Evolutionary conservation across 352 stramenopile genomes (phyloP).

Genomic region (Globisporangium alternatum): DNA sequence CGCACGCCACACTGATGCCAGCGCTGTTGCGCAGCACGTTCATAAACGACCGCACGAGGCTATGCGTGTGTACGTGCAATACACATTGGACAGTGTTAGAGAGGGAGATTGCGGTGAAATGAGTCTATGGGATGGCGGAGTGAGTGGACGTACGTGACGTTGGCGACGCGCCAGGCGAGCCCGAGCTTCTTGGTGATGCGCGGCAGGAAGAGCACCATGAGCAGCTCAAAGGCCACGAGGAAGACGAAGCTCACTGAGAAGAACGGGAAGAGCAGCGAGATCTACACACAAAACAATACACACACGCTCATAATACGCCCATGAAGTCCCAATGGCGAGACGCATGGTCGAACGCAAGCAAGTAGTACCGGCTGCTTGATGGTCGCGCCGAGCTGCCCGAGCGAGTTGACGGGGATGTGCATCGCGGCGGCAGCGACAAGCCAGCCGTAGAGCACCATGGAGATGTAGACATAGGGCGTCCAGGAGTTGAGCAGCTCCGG

Average conservation of each 20-base stretch:
- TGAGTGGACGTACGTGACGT: constrained; percentile 52
- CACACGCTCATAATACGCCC: background rate
- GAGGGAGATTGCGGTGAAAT: background rate
- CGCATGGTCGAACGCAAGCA: background rate
- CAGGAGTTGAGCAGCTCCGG: constrained; percentile 80
- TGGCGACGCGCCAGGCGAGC: constrained; percentile 61
- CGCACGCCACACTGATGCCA: constrained; percentile 77
- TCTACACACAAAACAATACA: constrained; percentile 24
- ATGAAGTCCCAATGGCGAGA: background rate
- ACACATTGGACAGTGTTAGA: background rate
- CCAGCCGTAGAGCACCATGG: constrained; percentile 84
- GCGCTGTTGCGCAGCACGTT: constrained; percentile 82
- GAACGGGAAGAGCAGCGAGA: constrained; percentile 84
- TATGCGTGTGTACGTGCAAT: constrained; percentile 12
- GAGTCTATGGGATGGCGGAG: background rate
- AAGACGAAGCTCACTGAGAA: constrained; percentile 83
- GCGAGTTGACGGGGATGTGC: constrained; percentile 67
- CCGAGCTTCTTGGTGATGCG: constrained; percentile 49
- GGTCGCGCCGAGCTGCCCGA: constrained; percentile 72
- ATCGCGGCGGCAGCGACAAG: constrained; percentile 72
- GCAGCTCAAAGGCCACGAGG: constrained; percentile 64
- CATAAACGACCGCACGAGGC: constrained; percentile 69
- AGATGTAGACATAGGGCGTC: constrained; percentile 88
- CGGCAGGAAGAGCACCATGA: constrained; percentile 63
- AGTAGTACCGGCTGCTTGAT: constrained; percentile 78